Percentiles rank a stretch among this genome's conserved stretches.
These are phyloP conservation scores for Sarocladium strictum DNA, from an alignment of 2,329 filamentous ascomycete genomes.

Conservation along the genomic window DNA sequence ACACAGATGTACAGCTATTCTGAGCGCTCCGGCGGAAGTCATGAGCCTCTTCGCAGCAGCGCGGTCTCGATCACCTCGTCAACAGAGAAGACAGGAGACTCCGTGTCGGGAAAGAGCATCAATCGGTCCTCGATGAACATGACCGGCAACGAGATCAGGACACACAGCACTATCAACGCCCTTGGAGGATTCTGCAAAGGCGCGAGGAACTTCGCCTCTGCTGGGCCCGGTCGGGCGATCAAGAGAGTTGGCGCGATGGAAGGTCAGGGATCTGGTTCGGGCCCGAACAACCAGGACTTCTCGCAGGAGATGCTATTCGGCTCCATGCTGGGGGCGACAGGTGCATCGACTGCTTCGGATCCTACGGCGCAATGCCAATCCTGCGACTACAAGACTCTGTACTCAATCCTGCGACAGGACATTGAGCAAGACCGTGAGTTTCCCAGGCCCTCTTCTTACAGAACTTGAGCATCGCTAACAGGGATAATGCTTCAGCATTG, in stretches of 20 bases:
- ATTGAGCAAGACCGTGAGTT: conserved; percentile 22
- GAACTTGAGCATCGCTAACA: too few species aligned
- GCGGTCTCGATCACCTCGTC: not conserved
- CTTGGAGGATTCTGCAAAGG: conserved; percentile 33
- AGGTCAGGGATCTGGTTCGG: conserved; percentile 10
- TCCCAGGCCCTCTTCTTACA: too few species aligned
- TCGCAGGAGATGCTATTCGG: conserved; percentile 13
- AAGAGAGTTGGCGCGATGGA: conserved; percentile 21
- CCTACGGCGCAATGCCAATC: conserved; percentile 18
- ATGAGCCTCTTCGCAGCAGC: not conserved
- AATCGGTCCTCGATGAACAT: not conserved
- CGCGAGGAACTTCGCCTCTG: conserved; percentile 28
- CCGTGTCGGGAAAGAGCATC: conserved; percentile 1
- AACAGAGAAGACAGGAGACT: conserved; percentile 5
- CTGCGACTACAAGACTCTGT: conserved; percentile 20
- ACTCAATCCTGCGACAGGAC: conserved; percentile 26
- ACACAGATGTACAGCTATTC: conserved; percentile 1
- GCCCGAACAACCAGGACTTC: conserved; percentile 10
- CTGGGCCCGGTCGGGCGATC: conserved; percentile 30
- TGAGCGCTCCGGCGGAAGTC: not conserved
- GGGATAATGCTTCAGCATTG: conserved; percentile 22
- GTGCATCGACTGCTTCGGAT: conserved; percentile 10
- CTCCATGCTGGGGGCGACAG: conserved; percentile 12
- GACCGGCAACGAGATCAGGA: conserved; percentile 23
- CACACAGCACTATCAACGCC: conserved; percentile 28